These are phyloP conservation scores for Eutrema salsugineum DNA, from an alignment of 441 rosid genomes.

Conservation along the genomic window DNA sequence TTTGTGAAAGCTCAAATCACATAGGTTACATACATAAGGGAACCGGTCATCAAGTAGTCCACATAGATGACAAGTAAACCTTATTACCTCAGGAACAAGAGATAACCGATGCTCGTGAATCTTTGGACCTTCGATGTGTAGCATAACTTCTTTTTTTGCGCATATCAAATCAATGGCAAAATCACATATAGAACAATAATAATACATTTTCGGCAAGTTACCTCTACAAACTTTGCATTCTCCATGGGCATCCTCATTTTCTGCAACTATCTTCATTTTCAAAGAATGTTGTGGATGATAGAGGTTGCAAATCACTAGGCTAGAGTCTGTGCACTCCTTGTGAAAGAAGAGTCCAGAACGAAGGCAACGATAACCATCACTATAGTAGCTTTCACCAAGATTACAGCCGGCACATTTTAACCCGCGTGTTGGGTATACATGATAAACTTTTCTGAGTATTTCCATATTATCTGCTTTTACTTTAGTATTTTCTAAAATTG, in stretches of 20 bases:
- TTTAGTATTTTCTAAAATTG: background rate
- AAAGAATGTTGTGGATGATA: slow-evolving; percentile 22
- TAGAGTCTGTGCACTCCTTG: background rate
- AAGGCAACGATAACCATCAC: background rate
- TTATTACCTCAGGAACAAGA: slow-evolving; percentile 2
- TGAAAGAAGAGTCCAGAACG: slow-evolving; percentile 10
- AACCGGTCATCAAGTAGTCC: background rate
- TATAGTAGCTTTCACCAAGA: background rate
- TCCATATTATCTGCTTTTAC: background rate
- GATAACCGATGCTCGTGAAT: background rate
- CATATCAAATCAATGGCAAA: slow-evolving; percentile 19
- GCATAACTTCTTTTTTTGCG: background rate
- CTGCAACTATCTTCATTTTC: background rate
- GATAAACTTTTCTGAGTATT: background rate
- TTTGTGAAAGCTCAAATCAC: slow-evolving; percentile 19
- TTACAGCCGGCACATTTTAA: background rate
- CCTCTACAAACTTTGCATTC: slow-evolving; percentile 14
- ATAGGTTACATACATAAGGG: slow-evolving; percentile 7
- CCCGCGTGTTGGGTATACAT: background rate
- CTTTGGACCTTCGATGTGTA: background rate
- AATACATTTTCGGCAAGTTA: slow-evolving; percentile 7
- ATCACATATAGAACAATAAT: slow-evolving; percentile 3
- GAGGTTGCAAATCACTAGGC: background rate
- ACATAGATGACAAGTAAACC: slow-evolving; percentile 18
- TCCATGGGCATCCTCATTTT: background rate